Conservation (phyloP, 2,329 filamentous ascomycete species). For the Pseudopyrenochaeta lycopersici region DNA sequence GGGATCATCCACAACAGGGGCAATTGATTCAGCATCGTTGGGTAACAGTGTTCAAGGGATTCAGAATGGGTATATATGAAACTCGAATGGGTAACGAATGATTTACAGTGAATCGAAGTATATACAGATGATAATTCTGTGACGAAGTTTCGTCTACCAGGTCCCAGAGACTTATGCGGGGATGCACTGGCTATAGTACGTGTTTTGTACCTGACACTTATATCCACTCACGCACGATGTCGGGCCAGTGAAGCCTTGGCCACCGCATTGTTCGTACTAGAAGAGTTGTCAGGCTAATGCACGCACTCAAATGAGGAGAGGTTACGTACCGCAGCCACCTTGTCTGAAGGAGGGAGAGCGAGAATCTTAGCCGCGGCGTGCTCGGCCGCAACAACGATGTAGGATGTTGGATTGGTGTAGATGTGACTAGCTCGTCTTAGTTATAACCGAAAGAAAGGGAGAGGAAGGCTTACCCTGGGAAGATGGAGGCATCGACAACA, state of each 20-base stretch:
- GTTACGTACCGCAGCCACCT: slow-evolving; percentile 1
- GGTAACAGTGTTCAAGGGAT: too few relatives aligned
- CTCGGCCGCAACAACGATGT: slow-evolving; percentile 48
- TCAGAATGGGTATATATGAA: neutral
- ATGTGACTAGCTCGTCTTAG: slow-evolving; percentile 38
- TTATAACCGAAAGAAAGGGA: neutral
- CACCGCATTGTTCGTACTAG: slow-evolving; percentile 28
- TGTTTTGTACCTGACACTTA: slow-evolving; percentile 15
- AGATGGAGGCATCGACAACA: slow-evolving; percentile 59
- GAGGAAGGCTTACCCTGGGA: slow-evolving; percentile 48
- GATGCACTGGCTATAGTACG: slow-evolving; percentile 16
- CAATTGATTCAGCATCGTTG: too few relatives aligned
- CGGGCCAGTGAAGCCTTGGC: slow-evolving; percentile 24
- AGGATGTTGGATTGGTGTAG: slow-evolving; percentile 49
- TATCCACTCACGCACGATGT: slow-evolving; percentile 25
- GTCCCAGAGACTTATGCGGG: neutral
- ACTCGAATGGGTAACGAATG: neutral
- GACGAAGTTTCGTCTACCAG: neutral
- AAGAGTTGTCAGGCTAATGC: neutral
- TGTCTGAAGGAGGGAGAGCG: slow-evolving; percentile 20
- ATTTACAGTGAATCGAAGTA: slow-evolving; percentile 18
- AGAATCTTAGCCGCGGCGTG: slow-evolving; percentile 52
- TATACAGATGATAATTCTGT: slow-evolving; percentile 21
- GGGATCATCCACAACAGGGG: neutral
- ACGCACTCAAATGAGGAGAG: neutral